Percentiles rank a stretch among this genome's conserved stretches.
These are phyloP conservation scores for Trypanosoma scelopori DNA, from an alignment of 208 protist species.

Conservation along the genomic window DNA sequence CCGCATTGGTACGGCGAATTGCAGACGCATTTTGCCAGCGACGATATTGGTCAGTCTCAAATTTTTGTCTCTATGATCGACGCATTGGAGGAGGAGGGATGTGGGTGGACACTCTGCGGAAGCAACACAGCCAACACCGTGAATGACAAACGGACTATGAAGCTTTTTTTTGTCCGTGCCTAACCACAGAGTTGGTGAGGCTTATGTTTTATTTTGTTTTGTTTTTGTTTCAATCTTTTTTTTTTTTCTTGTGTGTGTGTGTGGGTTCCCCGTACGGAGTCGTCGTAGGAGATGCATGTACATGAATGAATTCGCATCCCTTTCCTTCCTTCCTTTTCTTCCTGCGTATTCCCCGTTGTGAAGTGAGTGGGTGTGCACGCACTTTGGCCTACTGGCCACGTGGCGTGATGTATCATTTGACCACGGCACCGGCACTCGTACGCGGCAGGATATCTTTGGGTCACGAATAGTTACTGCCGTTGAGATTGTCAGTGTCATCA, in stretches of 20 bases:
- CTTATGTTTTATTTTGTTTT: conserved; percentile 82
- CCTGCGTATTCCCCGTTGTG: neutral
- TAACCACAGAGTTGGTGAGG: conserved; percentile 50
- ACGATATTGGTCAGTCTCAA: conserved; percentile 86
- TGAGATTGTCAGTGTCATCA: too few species aligned
- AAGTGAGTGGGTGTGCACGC: neutral
- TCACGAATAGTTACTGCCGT: too few species aligned
- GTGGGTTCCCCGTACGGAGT: too few species aligned
- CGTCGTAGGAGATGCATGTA: conserved; percentile 27
- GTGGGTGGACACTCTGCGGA: conserved; percentile 82
- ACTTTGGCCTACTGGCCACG: too few species aligned
- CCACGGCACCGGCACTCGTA: too few species aligned
- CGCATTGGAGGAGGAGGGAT: conserved; percentile 85
- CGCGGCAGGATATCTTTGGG: too few species aligned
- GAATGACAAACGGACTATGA: conserved; percentile 79
- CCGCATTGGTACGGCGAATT: conserved; percentile 89
- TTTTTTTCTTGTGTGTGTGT: too few species aligned
- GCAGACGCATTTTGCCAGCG: conserved; percentile 79
- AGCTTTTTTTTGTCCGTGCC: conserved; percentile 86
- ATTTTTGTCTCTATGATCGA: conserved; percentile 82
- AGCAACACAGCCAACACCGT: conserved; percentile 77
- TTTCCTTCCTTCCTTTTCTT: neutral
- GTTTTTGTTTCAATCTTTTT: too few species aligned
- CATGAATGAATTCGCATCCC: neutral
- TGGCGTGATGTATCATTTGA: too few species aligned